These are phyloP conservation scores for Nemania bipapillata DNA, from an alignment of 2,329 filamentous ascomycete species.

Conservation along the genomic window DNA sequence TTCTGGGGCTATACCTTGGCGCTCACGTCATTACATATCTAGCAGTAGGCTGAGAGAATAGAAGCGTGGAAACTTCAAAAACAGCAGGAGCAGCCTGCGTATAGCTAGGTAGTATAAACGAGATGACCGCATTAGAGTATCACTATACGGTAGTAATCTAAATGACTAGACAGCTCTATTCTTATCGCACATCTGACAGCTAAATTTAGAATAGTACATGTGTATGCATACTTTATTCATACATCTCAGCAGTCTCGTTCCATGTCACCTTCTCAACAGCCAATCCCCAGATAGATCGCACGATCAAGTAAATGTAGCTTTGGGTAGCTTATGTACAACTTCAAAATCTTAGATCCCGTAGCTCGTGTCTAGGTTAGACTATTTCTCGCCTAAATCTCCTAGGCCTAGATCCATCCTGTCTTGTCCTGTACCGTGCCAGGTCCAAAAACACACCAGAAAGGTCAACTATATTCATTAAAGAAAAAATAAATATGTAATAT, in stretches of 20 bases:
- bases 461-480: conserved; percentile 19
- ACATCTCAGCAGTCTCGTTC: neutral
- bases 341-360: conserved; percentile 10
- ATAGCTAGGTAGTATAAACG: neutral
- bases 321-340: conserved; percentile 16
- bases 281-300: neutral
- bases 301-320: neutral
- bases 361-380: conserved; percentile 4
- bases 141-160: neutral
- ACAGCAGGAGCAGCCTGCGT: too few relatives aligned
- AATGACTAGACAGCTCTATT: neutral
- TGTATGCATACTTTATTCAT: neutral
- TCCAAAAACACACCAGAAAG: neutral
- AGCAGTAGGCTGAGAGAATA: too few relatives aligned
- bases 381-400: conserved; percentile 16
- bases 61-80: too few relatives aligned
- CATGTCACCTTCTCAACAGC: neutral
- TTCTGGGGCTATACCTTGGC: too few relatives aligned
- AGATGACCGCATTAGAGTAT: neutral
- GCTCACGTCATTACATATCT: too few relatives aligned
- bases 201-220: neutral
- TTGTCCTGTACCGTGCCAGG: conserved; percentile 8
- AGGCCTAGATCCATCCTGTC: conserved; percentile 3
- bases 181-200: neutral
- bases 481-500: neutral